These are phyloP conservation scores for Arachis monticola DNA, from an alignment of 331 rosid species.

Conservation along the genomic window DNA sequence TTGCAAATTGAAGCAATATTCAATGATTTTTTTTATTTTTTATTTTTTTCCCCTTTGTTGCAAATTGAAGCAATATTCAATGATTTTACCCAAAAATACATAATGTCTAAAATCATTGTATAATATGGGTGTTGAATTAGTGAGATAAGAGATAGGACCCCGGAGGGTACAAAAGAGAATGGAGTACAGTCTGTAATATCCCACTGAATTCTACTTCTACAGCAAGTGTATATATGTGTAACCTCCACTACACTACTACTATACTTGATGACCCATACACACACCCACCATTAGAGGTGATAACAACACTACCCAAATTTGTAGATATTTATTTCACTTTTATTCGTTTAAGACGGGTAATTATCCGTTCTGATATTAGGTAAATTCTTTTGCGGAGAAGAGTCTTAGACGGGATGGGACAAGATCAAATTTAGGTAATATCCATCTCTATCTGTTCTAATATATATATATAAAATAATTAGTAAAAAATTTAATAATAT, in stretches of 20 bases:
- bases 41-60: slow-evolving; percentile 8
- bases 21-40: slow-evolving; percentile 6
- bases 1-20: slow-evolving; percentile 16
- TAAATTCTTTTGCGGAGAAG: too few species aligned
- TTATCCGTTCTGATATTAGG: too few species aligned
- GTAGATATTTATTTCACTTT: too few species aligned
- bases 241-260: slow-evolving; percentile 21
- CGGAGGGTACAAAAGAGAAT: slow-evolving; percentile 37
- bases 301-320: too few species aligned
- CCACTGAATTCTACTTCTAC: slow-evolving; percentile 36
- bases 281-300: background rate
- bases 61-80: slow-evolving; percentile 24
- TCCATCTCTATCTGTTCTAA: too few species aligned
- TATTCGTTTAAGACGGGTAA: too few species aligned
- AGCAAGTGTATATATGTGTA: background rate
- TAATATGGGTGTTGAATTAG: background rate
- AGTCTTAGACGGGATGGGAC: too few species aligned
- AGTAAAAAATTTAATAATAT: too few species aligned
- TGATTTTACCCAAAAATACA: slow-evolving; percentile 1
- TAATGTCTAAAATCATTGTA: slow-evolving; percentile 21
- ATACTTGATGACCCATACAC: slow-evolving; percentile 34
- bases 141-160: too few species aligned
- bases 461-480: too few species aligned
- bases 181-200: slow-evolving; percentile 55
- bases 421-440: too few species aligned